Percentiles rank a stretch among this genome's conserved stretches.
Conservation (phyloP, 2,329 filamentous ascomycete species). For the Endocalyx cinctus region DNA sequence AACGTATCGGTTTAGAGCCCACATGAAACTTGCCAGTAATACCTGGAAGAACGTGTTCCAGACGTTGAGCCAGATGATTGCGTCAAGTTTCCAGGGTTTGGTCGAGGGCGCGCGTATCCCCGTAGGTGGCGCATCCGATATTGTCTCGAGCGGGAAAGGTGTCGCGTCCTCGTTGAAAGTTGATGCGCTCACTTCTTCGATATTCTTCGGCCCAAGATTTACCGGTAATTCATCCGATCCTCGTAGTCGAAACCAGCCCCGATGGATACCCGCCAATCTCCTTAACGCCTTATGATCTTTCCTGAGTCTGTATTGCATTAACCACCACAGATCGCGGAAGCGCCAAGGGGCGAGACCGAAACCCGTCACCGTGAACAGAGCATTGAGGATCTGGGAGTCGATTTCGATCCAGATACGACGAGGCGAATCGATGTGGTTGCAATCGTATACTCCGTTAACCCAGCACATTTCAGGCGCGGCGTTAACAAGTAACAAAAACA, state of each 20-base stretch:
- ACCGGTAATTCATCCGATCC: conserved; percentile 57
- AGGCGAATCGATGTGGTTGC: conserved; percentile 69
- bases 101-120: conserved; percentile 66
- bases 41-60: conserved; percentile 75
- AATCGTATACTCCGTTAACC: conserved; percentile 44
- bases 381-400: conserved; percentile 78
- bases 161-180: conserved; percentile 42
- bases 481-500: conserved; percentile 79
- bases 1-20: conserved; percentile 67
- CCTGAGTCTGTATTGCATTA: conserved; percentile 58
- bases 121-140: conserved; percentile 65
- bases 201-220: conserved; percentile 48
- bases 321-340: conserved; percentile 72
- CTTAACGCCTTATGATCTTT: conserved; percentile 55
- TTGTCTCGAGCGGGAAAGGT: conserved; percentile 60
- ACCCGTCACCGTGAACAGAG: conserved; percentile 79
- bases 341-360: conserved; percentile 84
- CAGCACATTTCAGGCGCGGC: conserved; percentile 68
- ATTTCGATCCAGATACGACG: conserved; percentile 82
- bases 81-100: conserved; percentile 69
- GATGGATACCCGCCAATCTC: conserved; percentile 68
- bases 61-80: conserved; percentile 73
- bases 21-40: conserved; percentile 75
- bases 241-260: conserved; percentile 68
- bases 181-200: conserved; percentile 35